Evolutionary conservation across 2,329 filamentous ascomycete species (phyloP).

Genomic region (Emmonsiellopsis sp.): DNA sequence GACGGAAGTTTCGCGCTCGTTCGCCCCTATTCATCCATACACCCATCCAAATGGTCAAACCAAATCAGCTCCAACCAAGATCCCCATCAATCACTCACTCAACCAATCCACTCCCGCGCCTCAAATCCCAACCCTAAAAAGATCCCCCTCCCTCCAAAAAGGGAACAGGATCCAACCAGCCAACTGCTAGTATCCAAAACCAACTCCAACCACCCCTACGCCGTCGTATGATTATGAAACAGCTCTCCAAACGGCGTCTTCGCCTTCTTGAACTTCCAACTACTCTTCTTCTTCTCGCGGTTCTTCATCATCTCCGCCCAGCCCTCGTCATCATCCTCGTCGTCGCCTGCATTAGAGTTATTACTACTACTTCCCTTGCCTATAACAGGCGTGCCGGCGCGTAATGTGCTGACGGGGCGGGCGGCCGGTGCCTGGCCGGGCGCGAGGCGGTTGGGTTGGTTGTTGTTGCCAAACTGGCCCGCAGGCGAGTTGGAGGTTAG

Average conservation of each 20-base stretch:
- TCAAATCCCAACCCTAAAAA: background rate
- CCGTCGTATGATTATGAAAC: conserved; percentile 18
- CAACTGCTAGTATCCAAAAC: too few relatives aligned
- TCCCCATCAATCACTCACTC: background rate
- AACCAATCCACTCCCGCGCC: background rate
- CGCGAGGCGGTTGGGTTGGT: conserved; percentile 8
- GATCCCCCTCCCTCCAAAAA: background rate
- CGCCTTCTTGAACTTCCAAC: conserved; percentile 36
- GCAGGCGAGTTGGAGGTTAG: conserved; percentile 8
- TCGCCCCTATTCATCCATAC: too few relatives aligned
- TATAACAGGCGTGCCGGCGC: too few relatives aligned
- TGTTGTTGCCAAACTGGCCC: background rate
- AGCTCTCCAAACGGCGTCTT: conserved; percentile 27
- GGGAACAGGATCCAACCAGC: too few relatives aligned
- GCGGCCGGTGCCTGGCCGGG: conserved; percentile 15
- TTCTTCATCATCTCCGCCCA: conserved; percentile 44
- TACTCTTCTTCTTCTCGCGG: conserved; percentile 39
- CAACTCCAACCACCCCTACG: background rate
- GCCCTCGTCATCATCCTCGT: conserved; percentile 41
- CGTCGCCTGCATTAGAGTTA: conserved; percentile 20
- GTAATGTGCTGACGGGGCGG: conserved; percentile 4
- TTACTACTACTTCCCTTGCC: conserved; percentile 2
- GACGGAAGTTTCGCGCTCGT: too few relatives aligned
- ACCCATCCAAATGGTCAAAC: too few relatives aligned
- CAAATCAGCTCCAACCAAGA: too few relatives aligned